Evolutionary conservation across 495 filamentous ascomycete species (phyloP), one percentile per base, ranked within the genome.

Genomic region (Aspergillus affinis): DNA sequence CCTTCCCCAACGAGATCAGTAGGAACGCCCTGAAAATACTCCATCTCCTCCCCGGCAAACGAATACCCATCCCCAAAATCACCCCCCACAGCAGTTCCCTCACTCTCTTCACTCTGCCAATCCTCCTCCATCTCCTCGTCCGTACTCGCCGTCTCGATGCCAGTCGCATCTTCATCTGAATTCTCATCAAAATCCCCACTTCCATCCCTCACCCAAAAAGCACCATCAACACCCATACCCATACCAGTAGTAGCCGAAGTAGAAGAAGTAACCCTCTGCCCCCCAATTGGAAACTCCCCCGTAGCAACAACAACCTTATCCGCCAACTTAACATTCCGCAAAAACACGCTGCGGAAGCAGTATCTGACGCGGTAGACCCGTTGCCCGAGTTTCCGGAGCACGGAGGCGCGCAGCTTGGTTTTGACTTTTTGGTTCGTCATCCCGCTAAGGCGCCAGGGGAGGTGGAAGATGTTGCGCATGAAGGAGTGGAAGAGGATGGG

Each of bases 291-390:
- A 29, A 64, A 55, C 21, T 45, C 55, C 26, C 55, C 63, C 36
- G 44, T 47, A 13, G 49, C 53, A 32, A 61, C 48, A 41, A 65
- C 53, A 10, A 65, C 23, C 48, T 65, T 65, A 61, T 65, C 63
- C 5, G 30, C 30, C 48, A 54, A 26, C 17, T 59, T 48, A 0
- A 65, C 59, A 1, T 48, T 51, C 6, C 57, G 54, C 46, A 66
- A 12, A 30, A 63, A 63, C 36, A 63, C 54, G 1, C 45, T 48
- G 9, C 60, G 54, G 1, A 66, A 2, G 45, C 45, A 13, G 48
- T 58, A 66, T 48, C 41, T 20, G 19, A 36, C 17, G 4, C 53
- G 48, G 47, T 62, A 66, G 13, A 54, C 20, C 13, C 64, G 13
- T 3, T 2, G 10, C n/a, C 48, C 59, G 29, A 65, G 47, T 30